Conservation (phyloP, 2,329 filamentous ascomycete species). For the Clarireedia paspali region DNA sequence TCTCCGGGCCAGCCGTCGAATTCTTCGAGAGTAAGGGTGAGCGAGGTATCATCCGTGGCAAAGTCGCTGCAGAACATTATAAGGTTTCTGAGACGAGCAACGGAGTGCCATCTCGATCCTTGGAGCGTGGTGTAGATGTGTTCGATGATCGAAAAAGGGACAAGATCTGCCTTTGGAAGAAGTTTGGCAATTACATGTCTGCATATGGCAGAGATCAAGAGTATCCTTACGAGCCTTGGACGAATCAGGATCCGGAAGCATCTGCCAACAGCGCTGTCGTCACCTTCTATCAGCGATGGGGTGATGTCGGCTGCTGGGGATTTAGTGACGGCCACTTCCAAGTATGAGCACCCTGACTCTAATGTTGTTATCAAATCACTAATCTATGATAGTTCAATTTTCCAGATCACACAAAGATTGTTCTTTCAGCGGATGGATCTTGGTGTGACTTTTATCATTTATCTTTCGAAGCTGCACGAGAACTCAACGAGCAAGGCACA, state of each 20-base stretch:
- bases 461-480: constrained; percentile 59
- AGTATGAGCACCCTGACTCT: constrained; percentile 34
- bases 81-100: constrained; percentile 47
- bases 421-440: constrained; percentile 65
- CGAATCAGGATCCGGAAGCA: constrained; percentile 8
- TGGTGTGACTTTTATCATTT: constrained; percentile 75
- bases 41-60: constrained; percentile 53
- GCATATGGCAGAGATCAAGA: constrained; percentile 66
- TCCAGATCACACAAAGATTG: constrained; percentile 79
- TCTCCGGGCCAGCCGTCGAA: constrained; percentile 53
- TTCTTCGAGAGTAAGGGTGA: constrained; percentile 68
- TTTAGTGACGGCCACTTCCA: constrained; percentile 75
- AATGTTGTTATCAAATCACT: constrained; percentile 7
- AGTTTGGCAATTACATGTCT: constrained; percentile 69
- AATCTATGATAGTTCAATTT: constrained; percentile 62
- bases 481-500: constrained; percentile 56
- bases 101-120: constrained; percentile 48
- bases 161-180: constrained; percentile 62
- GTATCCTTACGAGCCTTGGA: constrained; percentile 40
- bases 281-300: constrained; percentile 74
- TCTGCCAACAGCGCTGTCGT: constrained; percentile 46
- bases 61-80: constrained; percentile 57
- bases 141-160: constrained; percentile 60
- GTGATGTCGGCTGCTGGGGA: constrained; percentile 74
- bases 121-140: constrained; percentile 54